phyloP scores from a whole-genome alignment of 2,329 filamentous ascomycete genomes.

The Ophiostoma ips region DNA sequence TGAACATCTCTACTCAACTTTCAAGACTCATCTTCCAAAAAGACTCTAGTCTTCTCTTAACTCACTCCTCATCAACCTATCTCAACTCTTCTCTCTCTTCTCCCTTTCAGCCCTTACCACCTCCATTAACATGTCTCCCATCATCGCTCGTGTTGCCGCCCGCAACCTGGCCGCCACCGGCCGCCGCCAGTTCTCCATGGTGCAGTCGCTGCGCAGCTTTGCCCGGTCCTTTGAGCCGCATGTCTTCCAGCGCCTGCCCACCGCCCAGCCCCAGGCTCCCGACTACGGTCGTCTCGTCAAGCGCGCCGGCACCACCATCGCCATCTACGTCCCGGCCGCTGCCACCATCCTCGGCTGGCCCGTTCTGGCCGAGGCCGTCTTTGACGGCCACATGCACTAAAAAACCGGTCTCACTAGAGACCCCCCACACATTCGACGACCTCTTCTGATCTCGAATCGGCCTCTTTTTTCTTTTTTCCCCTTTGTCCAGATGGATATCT shows the following conservation, averaged over 20 bases:
- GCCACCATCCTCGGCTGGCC: constrained; percentile 27
- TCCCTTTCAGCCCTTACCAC: constrained; percentile 1
- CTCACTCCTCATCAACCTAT: neutral
- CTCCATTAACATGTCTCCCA: constrained; percentile 20
- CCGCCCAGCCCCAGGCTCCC: constrained; percentile 17
- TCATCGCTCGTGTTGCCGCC: constrained; percentile 22
- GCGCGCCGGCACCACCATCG: constrained; percentile 17
- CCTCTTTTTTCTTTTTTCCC: neutral
- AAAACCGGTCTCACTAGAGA: too few relatives aligned
- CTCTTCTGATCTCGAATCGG: neutral
- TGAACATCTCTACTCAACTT: neutral
- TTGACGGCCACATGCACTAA: constrained; percentile 18
- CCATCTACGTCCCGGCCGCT: constrained; percentile 25
- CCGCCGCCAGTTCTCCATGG: constrained; percentile 24
- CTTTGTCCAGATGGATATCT: constrained; percentile 1
- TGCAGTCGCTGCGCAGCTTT: constrained; percentile 22
- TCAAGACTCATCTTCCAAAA: neutral
- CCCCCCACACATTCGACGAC: too few relatives aligned
- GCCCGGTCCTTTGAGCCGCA: constrained; percentile 25
- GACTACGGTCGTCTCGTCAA: constrained; percentile 26
- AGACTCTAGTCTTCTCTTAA: neutral
- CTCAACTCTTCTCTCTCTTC: neutral
- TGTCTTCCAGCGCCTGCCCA: constrained; percentile 24
- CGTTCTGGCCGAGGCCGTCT: constrained; percentile 10
- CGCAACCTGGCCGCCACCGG: constrained; percentile 12